phyloP scores from a whole-genome alignment of 2,329 filamentous ascomycete species.

The Botrytis fragariae region DNA sequence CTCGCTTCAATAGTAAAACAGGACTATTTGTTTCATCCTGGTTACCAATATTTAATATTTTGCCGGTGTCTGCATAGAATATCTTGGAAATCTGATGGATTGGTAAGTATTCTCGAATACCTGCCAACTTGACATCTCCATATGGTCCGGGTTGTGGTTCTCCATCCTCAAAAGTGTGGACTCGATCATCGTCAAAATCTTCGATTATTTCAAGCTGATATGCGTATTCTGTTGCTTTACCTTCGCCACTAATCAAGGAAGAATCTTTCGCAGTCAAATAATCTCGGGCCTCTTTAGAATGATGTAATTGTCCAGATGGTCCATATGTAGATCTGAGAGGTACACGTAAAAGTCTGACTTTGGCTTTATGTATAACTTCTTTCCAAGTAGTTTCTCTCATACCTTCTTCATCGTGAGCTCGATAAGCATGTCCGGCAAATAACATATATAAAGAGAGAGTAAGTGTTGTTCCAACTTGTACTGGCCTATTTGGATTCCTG shows the following conservation, averaged over 20 bases:
- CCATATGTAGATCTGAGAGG: slow-evolving; percentile 29
- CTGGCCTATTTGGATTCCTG: slow-evolving; percentile 57
- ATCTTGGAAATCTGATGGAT: slow-evolving; percentile 74
- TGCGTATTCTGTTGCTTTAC: slow-evolving; percentile 53
- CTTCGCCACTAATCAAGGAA: slow-evolving; percentile 30
- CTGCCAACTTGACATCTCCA: slow-evolving; percentile 59
- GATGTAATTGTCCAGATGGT: slow-evolving; percentile 6
- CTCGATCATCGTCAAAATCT: slow-evolving; percentile 67
- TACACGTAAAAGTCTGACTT: slow-evolving; percentile 61
- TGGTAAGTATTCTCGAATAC: slow-evolving; percentile 64
- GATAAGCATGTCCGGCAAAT: slow-evolving; percentile 71
- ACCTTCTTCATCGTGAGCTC: slow-evolving; percentile 41
- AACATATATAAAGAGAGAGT: slow-evolving; percentile 92
- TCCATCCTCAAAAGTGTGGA: slow-evolving; percentile 63
- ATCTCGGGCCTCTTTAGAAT: slow-evolving; percentile 17
- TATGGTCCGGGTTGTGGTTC: slow-evolving; percentile 53
- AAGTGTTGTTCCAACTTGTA: slow-evolving; percentile 86
- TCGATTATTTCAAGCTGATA: slow-evolving; percentile 69
- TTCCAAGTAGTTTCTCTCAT: slow-evolving; percentile 70
- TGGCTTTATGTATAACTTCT: slow-evolving; percentile 91
- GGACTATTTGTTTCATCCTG: slow-evolving; percentile 67
- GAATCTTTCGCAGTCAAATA: slow-evolving; percentile 22
- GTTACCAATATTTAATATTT: slow-evolving; percentile 67
- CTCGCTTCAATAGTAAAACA: slow-evolving; percentile 64
- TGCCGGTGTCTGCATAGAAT: slow-evolving; percentile 74